A percentile compares a stretch with the other conserved stretches of the same genome.
These are phyloP conservation scores for Salix suchowensis DNA, from an alignment of 345 rosid genomes.

Conservation along the genomic window DNA sequence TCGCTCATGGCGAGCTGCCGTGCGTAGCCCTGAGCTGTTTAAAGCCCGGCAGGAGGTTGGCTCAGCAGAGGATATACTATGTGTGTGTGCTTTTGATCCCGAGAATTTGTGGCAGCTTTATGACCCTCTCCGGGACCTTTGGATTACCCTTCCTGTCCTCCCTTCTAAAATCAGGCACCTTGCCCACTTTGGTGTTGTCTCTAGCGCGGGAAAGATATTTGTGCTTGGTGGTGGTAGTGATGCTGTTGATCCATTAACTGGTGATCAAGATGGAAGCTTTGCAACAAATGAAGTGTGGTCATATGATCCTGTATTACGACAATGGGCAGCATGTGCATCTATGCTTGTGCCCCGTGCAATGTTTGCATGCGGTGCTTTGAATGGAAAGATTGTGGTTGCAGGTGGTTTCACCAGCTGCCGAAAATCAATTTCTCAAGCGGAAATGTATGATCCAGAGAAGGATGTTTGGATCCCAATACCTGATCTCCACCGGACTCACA, in stretches of 20 bases:
- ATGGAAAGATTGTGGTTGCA: constrained; percentile 84
- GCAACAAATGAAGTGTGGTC: constrained; percentile 94
- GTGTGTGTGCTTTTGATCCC: constrained; percentile 85
- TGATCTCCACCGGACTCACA: constrained; percentile 78
- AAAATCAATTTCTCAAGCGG: constrained; percentile 84
- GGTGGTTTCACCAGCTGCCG: constrained; percentile 93
- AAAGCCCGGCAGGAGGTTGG: constrained; percentile 68
- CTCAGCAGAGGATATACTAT: constrained; percentile 65
- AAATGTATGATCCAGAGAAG: constrained; percentile 80
- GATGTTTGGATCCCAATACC: constrained; percentile 77
- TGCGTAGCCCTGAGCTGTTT: constrained; percentile 68
- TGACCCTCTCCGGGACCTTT: constrained; percentile 68
- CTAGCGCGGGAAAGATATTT: constrained; percentile 59
- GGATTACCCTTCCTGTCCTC: constrained; percentile 88
- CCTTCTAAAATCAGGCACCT: constrained; percentile 84
- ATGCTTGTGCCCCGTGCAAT: constrained; percentile 94
- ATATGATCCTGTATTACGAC: constrained; percentile 67
- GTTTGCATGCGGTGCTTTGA: constrained; percentile 86
- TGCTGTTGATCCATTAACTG: constrained; percentile 82
- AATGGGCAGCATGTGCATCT: constrained; percentile 61
- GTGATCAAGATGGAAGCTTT: constrained; percentile 92
- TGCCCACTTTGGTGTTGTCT: constrained; percentile 77
- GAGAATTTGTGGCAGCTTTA: constrained; percentile 96
- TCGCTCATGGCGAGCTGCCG: constrained; percentile 82
- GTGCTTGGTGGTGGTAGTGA: constrained; percentile 97